Conservation (phyloP, 2,329 filamentous ascomycete species). For the Fragosphaeria purpurea region DNA sequence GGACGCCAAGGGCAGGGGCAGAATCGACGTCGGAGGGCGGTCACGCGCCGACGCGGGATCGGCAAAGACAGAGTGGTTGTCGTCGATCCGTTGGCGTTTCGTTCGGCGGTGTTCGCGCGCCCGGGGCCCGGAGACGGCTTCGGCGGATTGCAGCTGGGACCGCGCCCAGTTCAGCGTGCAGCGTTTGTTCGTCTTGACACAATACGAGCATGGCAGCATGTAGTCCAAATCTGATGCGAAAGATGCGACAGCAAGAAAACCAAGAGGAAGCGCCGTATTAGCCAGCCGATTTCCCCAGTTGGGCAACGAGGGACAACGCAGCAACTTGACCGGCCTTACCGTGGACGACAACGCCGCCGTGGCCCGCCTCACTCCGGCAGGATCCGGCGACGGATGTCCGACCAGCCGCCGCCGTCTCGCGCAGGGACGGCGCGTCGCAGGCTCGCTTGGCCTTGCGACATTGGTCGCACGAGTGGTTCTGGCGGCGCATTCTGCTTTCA, state of each 20-base stretch:
- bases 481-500: conserved; percentile 10
- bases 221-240: too few relatives aligned
- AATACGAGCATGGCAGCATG: conserved; percentile 14
- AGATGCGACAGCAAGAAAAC: too few relatives aligned
- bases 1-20: conserved; percentile 1
- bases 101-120: conserved; percentile 4
- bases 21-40: not conserved
- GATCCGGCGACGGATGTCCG: not conserved
- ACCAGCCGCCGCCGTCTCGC: not conserved
- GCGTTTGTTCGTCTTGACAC: conserved; percentile 15
- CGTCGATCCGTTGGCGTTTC: conserved; percentile 7
- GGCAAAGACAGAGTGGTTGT: not conserved
- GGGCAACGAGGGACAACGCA: too few relatives aligned
- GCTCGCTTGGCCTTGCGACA: conserved; percentile 15
- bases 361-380: not conserved
- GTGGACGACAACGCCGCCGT: not conserved
- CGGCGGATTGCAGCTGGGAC: conserved; percentile 11
- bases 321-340: not conserved
- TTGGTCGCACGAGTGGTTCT: conserved; percentile 16
- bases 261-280: too few relatives aligned
- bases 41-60: not conserved
- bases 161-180: conserved; percentile 18
- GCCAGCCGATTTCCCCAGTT: too few relatives aligned
- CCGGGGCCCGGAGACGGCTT: conserved; percentile 1
- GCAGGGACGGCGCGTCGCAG: conserved; percentile 13